Base-by-base conservation (phyloP, 2,329 filamentous ascomycete genomes). In the Nemania abortiva region DNA sequence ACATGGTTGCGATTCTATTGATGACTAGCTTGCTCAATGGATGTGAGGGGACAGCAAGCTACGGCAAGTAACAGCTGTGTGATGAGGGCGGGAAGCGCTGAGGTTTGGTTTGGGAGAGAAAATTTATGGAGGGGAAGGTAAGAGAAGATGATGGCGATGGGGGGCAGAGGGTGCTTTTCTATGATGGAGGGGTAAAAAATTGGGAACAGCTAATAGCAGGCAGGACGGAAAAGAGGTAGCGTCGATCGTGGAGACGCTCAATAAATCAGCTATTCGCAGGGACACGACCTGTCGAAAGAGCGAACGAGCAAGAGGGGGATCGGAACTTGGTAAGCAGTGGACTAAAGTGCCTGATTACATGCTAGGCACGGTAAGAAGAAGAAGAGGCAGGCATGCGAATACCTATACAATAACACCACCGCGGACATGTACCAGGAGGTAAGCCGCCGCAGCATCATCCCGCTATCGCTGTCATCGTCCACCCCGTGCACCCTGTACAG, bases 1-100 rank as follows among this genome's bases (percentile, higher is more conserved):
- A 89, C 88, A 90, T 89, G 82, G 82, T 87, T 82, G 80, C 74
- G 72, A 66, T 71, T 60, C 55, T 70, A 63, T 47, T 65, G 52
- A 66, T 34, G 54, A 70, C 31, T 67, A 62, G 58, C 61, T 69
- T 64, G 42, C 49, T 71, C 65, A 45, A 69, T 69, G 24, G 53
- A 58, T 50, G 50, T 37, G 56, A 54, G n/a, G 13, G n/a, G 47
- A 53, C 9, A 50, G 37, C 57, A 39, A 61, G 64, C 49, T 70
- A 56, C 61, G n/a, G 27, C 53, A 45, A 34, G 49, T 11, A 55
- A 66, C 31, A 69, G 39, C 62, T 57, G 68, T 45, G 59, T 29
- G 55, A 22, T n/a, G n/a, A n/a, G 15, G 47, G 55, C 27, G 61
- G 45, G 45, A 37, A 52, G 56, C 13, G 54, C 37, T 57, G 55